A percentile compares a stretch with the other conserved stretches of the same genome.
phyloP scores from a whole-genome alignment of 106 monocot genomes.

The Dendrobium huoshanense region DNA sequence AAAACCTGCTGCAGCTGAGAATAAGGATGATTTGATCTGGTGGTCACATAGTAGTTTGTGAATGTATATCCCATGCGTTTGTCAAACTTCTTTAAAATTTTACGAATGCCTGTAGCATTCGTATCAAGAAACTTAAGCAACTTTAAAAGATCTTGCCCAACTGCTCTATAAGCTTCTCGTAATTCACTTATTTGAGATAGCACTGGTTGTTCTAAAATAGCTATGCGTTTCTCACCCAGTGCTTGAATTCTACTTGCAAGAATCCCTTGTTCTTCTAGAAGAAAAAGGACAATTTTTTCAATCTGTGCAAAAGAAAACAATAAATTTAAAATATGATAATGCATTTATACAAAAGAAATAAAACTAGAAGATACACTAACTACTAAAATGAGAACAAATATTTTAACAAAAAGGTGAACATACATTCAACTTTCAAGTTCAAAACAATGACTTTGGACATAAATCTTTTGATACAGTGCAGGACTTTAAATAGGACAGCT shows the following conservation, averaged over 20 bases:
- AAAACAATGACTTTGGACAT: background rate
- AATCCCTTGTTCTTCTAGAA: conserved; percentile 86
- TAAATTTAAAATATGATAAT: background rate
- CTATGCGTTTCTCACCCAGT: conserved; percentile 46
- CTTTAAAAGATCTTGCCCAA: conserved; percentile 81
- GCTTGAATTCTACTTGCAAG: conserved; percentile 68
- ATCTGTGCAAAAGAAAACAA: conserved; percentile 39
- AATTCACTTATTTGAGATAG: conserved; percentile 50
- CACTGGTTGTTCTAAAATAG: conserved; percentile 52
- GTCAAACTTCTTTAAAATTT: conserved; percentile 97
- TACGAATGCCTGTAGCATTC: conserved; percentile 90
- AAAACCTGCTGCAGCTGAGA: conserved; percentile 97
- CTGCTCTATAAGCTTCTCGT: conserved; percentile 62
- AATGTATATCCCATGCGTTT: conserved; percentile 82
- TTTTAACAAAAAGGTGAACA: background rate
- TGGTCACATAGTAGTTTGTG: conserved; percentile 78
- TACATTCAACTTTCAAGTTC: background rate
- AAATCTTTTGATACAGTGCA: background rate
- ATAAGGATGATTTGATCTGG: conserved; percentile 93
- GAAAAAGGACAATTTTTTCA: conserved; percentile 85
- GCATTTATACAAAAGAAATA: background rate
- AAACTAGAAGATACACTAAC: background rate
- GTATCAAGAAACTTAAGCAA: conserved; percentile 86
- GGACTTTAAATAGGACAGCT: no score
- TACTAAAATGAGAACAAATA: background rate